These are phyloP conservation scores for Dactylellina haptotyla DNA, from an alignment of 2,329 filamentous ascomycete genomes.

Conservation along the genomic window DNA sequence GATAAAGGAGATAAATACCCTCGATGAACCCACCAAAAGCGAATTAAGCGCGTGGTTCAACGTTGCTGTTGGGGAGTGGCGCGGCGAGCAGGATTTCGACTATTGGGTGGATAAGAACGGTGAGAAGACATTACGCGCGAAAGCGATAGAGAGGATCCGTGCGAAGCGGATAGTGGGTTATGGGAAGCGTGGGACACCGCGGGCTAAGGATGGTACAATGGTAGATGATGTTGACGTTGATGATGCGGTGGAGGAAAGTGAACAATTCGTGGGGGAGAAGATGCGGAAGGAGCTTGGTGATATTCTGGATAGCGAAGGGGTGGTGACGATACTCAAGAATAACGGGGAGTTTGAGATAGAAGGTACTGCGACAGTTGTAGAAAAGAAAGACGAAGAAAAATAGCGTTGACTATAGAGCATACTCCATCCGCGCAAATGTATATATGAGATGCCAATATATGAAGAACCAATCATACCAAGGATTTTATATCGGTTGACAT, in stretches of 20 bases:
- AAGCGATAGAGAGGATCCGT: not conserved
- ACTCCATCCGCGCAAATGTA: too few relatives aligned
- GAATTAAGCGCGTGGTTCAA: conserved; percentile 16
- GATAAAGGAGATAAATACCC: conserved; percentile 5
- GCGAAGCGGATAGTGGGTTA: not conserved
- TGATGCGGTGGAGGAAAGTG: not conserved
- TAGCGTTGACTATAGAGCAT: too few relatives aligned
- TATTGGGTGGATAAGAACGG: not conserved
- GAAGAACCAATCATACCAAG: too few relatives aligned
- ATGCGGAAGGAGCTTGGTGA: not conserved
- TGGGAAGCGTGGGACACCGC: not conserved
- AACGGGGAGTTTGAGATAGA: not conserved
- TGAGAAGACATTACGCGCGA: conserved; percentile 13
- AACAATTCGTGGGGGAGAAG: not conserved
- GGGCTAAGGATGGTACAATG: not conserved
- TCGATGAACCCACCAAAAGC: not conserved
- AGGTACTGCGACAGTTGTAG: not conserved
- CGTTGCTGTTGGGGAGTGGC: conserved; percentile 33
- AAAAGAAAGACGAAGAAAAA: too few relatives aligned
- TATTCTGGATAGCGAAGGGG: not conserved
- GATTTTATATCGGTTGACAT: not conserved
- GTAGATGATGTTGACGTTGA: not conserved
- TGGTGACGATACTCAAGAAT: not conserved
- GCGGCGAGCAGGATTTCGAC: not conserved
- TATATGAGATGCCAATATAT: too few relatives aligned